Evolutionary conservation across 495 filamentous ascomycete genomes (phyloP), one percentile per base, ranked within the genome.

Genomic region (Chaetomidium leptoderma): DNA sequence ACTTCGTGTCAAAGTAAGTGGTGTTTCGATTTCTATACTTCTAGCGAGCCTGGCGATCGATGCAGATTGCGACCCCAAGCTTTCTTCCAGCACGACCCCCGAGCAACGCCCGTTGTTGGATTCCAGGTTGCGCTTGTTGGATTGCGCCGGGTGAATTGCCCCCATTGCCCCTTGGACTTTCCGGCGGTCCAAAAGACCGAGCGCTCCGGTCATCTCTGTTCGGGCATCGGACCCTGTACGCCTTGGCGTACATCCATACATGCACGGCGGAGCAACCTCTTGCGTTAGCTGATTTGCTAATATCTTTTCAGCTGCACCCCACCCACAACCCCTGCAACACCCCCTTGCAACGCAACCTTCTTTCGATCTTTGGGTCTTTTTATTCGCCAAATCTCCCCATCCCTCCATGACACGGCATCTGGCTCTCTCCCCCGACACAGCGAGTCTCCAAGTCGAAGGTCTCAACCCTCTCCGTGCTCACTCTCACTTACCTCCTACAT

Each of bases 321-420:
- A 46, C 42, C 24, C n/a, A 17, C 37, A 6, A 51, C n/a, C 60
- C 59, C 30, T 58, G 60, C 9, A 8, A 24, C 48, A 1, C 33
- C 44, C 36, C 49, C 47, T 29, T 10, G 2, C 3, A 3, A 35
- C 32, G 54, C 48, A 48, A 37, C 30, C 26, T 44, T 53, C 40
- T 57, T 35, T 45, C n/a, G 24, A 33, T 30, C 42, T 42, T 40
- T 14, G 43, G 54, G n/a, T 14, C 17, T 24, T 42, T 50, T 57
- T 57, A 57, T 43, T 50, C 37, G 55, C 35, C 55, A 42, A 59
- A 49, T 42, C 55, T 46, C 62, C 37, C 53, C 17, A 37, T 36
- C 49, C 45, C 29, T 58, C 65, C 55, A 69, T 65, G 66, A 58
- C 63, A 63, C 63, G 44, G 57, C 60, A 49, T 44, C 39, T 54